phyloP scores from a whole-genome alignment of 441 rosid genomes.

The Kokia cookei region DNA sequence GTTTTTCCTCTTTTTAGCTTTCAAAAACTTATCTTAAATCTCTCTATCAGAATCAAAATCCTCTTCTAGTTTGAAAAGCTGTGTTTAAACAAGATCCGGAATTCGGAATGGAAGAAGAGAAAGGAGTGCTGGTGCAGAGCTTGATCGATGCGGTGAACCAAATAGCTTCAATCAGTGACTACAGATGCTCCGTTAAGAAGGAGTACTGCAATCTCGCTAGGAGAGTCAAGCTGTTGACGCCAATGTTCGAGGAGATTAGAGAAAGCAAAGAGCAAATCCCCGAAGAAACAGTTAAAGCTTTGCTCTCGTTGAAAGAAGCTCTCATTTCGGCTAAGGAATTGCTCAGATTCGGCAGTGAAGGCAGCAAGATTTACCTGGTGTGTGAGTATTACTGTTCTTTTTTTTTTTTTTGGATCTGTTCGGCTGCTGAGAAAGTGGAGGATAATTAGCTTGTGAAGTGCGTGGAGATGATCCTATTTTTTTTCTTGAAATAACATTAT shows the following conservation, averaged over 20 bases:
- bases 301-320: conserved; percentile 44
- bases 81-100: background rate
- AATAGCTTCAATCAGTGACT: conserved; percentile 52
- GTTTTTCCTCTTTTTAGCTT: background rate
- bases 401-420: conserved; percentile 20
- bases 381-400: conserved; percentile 21
- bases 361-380: conserved; percentile 82
- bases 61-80: background rate
- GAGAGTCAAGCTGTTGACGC: conserved; percentile 68
- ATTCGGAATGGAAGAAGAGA: conserved; percentile 32
- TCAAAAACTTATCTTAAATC: background rate
- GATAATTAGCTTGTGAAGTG: background rate
- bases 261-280: conserved; percentile 51
- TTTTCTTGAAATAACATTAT: background rate
- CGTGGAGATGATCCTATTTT: background rate
- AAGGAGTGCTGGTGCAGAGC: conserved; percentile 33
- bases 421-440: conserved; percentile 7
- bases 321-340: conserved; percentile 56
- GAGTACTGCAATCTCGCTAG: conserved; percentile 65
- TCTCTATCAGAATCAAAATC: background rate
- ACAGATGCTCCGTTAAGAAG: conserved; percentile 55
- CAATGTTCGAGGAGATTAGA: conserved; percentile 85
- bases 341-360: conserved; percentile 58
- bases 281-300: conserved; percentile 36
- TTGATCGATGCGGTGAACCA: conserved; percentile 58